Conservation (phyloP, 2,329 filamentous ascomycete genomes). For the Curvularia sp. region DNA sequence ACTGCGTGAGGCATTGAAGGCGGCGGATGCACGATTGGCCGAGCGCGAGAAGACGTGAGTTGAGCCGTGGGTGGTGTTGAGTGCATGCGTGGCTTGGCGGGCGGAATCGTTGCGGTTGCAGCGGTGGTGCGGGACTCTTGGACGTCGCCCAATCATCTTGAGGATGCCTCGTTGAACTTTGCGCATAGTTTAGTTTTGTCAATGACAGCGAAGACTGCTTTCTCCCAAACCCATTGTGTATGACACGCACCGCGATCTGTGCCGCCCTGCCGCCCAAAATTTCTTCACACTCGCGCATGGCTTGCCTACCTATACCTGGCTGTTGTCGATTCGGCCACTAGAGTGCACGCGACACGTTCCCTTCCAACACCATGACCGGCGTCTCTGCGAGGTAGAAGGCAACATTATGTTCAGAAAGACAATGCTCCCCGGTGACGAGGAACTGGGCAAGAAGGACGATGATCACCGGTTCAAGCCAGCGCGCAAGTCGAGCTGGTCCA, state of each 20-base stretch:
- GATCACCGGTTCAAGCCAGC: conserved; percentile 57
- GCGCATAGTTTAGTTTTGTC: neutral
- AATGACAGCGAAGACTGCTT: neutral
- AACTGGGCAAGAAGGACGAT: conserved; percentile 71
- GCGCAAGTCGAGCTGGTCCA: conserved; percentile 42
- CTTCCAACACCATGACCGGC: conserved; percentile 34
- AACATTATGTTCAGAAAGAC: conserved; percentile 49
- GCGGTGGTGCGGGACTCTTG: neutral
- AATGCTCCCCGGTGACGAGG: conserved; percentile 63
- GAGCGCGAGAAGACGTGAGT: conserved; percentile 19
- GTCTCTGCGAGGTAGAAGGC: conserved; percentile 35
- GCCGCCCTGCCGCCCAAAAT: neutral
- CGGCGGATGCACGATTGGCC: conserved; percentile 38
- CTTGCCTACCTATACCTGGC: neutral
- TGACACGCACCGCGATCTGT: neutral
- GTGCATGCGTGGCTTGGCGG: neutral
- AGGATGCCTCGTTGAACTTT: neutral
- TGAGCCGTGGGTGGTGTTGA: neutral
- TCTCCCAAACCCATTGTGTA: neutral
- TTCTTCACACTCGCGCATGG: neutral
- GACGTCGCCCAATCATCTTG: neutral
- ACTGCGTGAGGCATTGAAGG: conserved; percentile 53
- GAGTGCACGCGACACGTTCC: neutral
- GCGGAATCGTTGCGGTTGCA: neutral
- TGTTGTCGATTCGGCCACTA: neutral